These are phyloP conservation scores for Chaetomiaceae sp. DNA, from an alignment of 2,329 filamentous ascomycete species.

Conservation along the genomic window DNA sequence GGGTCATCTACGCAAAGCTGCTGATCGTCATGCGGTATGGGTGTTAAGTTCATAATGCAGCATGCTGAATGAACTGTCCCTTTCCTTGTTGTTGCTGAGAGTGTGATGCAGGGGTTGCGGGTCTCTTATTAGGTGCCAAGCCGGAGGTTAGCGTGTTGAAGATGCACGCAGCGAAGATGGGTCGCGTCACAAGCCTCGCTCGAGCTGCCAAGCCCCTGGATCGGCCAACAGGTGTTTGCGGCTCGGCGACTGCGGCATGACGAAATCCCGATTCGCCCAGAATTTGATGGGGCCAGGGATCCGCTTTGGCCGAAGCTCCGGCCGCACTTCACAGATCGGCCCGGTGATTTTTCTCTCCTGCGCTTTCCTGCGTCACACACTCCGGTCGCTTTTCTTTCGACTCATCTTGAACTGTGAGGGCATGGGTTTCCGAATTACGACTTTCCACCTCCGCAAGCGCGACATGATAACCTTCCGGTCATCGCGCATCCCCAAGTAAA, in stretches of 20 bases:
- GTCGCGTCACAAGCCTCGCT: constrained; percentile 5
- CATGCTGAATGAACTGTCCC: not conserved
- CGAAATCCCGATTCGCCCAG: constrained; percentile 23
- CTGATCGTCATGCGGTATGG: no score
- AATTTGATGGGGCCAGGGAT: constrained; percentile 9
- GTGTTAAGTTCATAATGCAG: no score
- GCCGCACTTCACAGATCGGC: constrained; percentile 15
- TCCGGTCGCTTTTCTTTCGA: constrained; percentile 5
- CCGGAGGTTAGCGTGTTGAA: not conserved
- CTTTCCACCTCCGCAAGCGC: constrained; percentile 14
- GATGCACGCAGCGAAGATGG: constrained; percentile 10
- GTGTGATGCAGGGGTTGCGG: constrained; percentile 1
- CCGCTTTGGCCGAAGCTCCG: constrained; percentile 8
- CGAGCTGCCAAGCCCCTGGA: constrained; percentile 5
- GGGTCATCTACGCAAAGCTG: no score
- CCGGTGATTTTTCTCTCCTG: constrained; percentile 18
- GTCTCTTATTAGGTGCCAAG: constrained; percentile 2
- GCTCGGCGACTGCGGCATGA: constrained; percentile 22
- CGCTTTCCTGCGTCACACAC: constrained; percentile 3
- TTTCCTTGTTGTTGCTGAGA: not conserved
- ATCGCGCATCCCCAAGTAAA: constrained; percentile 18
- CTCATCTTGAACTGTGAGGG: constrained; percentile 11
- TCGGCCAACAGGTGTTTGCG: constrained; percentile 2
- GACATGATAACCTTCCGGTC: constrained; percentile 23
- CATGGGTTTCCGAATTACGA: constrained; percentile 9